phyloP scores from a whole-genome alignment of 2,329 filamentous ascomycete genomes.

The Apiospora arundinis region DNA sequence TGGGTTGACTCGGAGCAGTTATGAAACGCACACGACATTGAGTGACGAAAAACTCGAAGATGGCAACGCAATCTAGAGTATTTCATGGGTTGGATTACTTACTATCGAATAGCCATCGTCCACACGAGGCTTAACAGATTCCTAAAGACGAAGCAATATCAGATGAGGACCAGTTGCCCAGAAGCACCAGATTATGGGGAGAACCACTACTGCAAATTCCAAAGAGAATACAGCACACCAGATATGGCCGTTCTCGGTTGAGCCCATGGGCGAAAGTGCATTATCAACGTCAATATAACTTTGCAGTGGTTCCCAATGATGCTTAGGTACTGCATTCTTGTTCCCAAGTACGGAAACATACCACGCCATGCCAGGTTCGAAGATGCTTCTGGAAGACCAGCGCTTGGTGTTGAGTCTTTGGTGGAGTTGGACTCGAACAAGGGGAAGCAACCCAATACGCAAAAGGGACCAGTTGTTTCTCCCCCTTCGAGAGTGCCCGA shows the following conservation, averaged over 20 bases:
- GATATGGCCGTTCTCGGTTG: neutral
- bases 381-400: neutral
- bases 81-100: neutral
- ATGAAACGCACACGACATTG: neutral
- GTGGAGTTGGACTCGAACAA: neutral
- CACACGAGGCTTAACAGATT: too few species aligned
- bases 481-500: neutral
- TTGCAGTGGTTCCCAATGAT: neutral
- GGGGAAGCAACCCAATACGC: neutral
- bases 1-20: neutral
- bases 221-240: neutral
- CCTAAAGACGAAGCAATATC: neutral
- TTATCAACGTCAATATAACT: neutral
- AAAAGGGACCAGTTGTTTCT: neutral
- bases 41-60: neutral
- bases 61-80: neutral
- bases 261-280: neutral
- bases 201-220: too few species aligned
- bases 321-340: neutral
- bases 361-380: neutral
- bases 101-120: neutral
- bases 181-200: neutral
- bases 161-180: neutral
- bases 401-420: neutral
- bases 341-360: neutral